Evolutionary conservation across 768 basidiomycete genomes (phyloP), one percentile per base, ranked within the genome.

Genomic region (Boletales sp.): DNA sequence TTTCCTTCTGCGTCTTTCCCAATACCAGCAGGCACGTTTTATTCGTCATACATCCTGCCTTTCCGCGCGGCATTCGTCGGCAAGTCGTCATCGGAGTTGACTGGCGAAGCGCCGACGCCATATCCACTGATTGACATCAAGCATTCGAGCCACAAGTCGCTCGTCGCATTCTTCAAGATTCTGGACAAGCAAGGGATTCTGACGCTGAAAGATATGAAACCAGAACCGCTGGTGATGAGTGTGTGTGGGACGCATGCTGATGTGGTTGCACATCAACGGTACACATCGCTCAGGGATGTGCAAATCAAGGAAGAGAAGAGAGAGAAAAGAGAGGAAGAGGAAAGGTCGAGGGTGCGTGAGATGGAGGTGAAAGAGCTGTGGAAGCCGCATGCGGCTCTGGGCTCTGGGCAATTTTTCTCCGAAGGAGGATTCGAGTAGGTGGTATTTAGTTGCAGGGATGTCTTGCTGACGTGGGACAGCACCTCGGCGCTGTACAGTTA

Each of bases 111-210:
- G 44, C 62, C 64, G 56, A 65, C 63, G 13, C 73, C 57, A 53
- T 73, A 68, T 34, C 78, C 60, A 40, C 74, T 53, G 37, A 77
- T 87, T 50, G 88, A 80, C 57, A 86, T 94, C 65, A 92, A 87
- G 57, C 77, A 84, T 10, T 92, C 90, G 1, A 77, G 77, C 2
- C 79, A 84, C 72, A 96, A 94, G 68, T 89, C 90, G 10, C 75
- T 94, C 17, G 77, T 84, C 2, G 76, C 84, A 1, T 94, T 95
- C 72, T 75, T 96, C 59, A 93, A 88, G 64, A 61, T 78, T 15
- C 73, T 78, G 15, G 88, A 90, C 53, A 94, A 94, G 63, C 79
- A 82, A 8, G 78, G 77, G 0, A 65, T 96, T 19, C 60, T 95
- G 34, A 81, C 81, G 12, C 72, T 86, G 19, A 96, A 95, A 62